Evolutionary conservation across 2,329 filamentous ascomycete genomes (phyloP).

Genomic region (Shiraia bambusicola): DNA sequence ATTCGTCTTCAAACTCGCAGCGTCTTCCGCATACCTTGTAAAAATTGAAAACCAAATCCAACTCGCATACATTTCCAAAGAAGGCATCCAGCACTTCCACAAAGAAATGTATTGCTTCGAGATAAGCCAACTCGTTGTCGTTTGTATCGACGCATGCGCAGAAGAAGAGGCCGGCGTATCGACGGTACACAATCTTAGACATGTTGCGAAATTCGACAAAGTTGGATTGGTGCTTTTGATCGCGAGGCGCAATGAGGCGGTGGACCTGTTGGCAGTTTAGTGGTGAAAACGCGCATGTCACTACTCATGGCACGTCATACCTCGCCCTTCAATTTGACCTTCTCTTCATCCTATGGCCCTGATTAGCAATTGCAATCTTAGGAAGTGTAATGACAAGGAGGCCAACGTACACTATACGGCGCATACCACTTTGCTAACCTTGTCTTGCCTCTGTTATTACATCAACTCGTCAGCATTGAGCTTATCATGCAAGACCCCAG

Average conservation of each 20-base stretch:
- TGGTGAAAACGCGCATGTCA: not conserved
- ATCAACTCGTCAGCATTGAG: conserved; percentile 8
- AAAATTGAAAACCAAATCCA: conserved; percentile 80
- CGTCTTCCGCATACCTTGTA: conserved; percentile 59
- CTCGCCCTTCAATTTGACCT: conserved; percentile 98
- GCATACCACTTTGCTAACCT: conserved; percentile 98
- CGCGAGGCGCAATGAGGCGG: conserved; percentile 92
- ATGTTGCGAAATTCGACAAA: conserved; percentile 92
- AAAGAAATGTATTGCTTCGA: conserved; percentile 99
- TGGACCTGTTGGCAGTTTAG: conserved; percentile 67
- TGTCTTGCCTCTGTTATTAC: conserved; percentile 79
- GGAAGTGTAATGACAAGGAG: too few relatives aligned
- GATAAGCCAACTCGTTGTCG: conserved; percentile 94
- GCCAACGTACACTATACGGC: conserved; percentile 72
- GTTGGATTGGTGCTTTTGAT: conserved; percentile 99
- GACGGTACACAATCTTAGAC: conserved; percentile 92
- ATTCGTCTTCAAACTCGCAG: not conserved
- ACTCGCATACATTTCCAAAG: conserved; percentile 98
- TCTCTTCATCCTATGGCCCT: conserved; percentile 78
- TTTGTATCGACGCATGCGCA: conserved; percentile 99
- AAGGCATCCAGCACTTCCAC: conserved; percentile 98
- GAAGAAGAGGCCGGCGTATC: conserved; percentile 98
- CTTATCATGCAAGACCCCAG: not conserved
- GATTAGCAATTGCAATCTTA: conserved; percentile 14
- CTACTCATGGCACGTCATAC: conserved; percentile 49